phyloP scores from a whole-genome alignment of 2,329 filamentous ascomycete genomes.

The Lachnellula occidentalis region DNA sequence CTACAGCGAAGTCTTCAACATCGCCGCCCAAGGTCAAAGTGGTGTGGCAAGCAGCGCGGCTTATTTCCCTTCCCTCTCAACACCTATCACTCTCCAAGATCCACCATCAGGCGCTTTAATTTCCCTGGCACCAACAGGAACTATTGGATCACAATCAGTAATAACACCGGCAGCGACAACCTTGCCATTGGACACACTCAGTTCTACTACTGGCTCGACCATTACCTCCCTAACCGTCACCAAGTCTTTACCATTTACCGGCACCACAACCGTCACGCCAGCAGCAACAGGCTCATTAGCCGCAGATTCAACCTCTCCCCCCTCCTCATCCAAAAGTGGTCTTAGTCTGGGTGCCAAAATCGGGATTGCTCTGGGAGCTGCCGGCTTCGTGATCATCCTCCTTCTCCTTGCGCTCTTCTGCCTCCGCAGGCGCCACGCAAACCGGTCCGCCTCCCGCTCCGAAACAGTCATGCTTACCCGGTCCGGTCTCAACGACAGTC shows the following conservation, averaged over 20 bases:
- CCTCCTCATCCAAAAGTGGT: conserved; percentile 1
- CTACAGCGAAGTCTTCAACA: background rate
- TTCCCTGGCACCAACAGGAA: background rate
- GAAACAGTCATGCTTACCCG: conserved; percentile 20
- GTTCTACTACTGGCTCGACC: background rate
- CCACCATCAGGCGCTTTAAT: background rate
- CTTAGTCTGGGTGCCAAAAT: conserved; percentile 18
- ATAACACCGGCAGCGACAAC: background rate
- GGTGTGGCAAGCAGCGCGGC: no score
- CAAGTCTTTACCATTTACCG: background rate
- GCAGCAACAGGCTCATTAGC: background rate
- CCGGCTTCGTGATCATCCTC: conserved; percentile 14
- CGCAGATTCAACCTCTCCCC: background rate
- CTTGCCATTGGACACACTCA: background rate
- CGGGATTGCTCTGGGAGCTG: conserved; percentile 20
- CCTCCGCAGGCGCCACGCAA: conserved; percentile 15
- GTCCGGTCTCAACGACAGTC: conserved; percentile 14
- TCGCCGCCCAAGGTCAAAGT: background rate
- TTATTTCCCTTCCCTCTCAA: background rate
- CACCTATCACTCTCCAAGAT: background rate
- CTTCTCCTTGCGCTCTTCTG: conserved; percentile 17
- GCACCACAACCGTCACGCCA: background rate
- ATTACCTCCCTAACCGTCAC: background rate
- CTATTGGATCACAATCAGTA: background rate
- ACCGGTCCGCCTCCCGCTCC: background rate